A percentile compares a stretch with the other conserved stretches of the same genome.
phyloP scores from a whole-genome alignment of 208 protist species.

The Herpetomonas muscarum region DNA sequence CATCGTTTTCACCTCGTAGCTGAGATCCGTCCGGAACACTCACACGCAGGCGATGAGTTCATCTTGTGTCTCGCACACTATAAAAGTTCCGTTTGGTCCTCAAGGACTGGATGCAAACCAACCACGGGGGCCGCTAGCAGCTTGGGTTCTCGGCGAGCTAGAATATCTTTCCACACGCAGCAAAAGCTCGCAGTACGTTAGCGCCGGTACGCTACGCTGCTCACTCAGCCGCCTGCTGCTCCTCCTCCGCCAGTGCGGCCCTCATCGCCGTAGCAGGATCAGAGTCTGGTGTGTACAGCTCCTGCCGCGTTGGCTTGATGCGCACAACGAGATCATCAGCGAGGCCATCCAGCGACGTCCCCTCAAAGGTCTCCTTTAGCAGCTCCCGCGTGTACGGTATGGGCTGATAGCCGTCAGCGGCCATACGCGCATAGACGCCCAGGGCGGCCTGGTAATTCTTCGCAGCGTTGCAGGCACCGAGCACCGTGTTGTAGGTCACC shows the following conservation, averaged over 20 bases:
- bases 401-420: slow-evolving; percentile 69
- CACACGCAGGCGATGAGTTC: too few species aligned
- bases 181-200: too few species aligned
- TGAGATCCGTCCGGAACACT: too few species aligned
- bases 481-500: slow-evolving; percentile 82
- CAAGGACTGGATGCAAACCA: too few species aligned
- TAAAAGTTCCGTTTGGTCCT: too few species aligned
- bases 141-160: too few species aligned
- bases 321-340: slow-evolving; percentile 63
- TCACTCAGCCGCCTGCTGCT: background rate
- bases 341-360: slow-evolving; percentile 48
- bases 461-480: slow-evolving; percentile 63
- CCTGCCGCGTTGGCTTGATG: slow-evolving; percentile 28
- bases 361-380: slow-evolving; percentile 44
- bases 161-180: too few species aligned
- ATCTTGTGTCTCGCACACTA: too few species aligned
- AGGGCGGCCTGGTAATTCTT: slow-evolving; percentile 40
- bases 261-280: slow-evolving; percentile 70
- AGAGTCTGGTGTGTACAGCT: slow-evolving; percentile 58
- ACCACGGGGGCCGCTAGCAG: too few species aligned
- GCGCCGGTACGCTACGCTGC: too few species aligned
- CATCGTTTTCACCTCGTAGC: too few species aligned
- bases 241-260: slow-evolving; percentile 24
- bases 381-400: slow-evolving; percentile 61
- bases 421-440: slow-evolving; percentile 78